Conservation (phyloP, 176 grass and related monocot genomes). For the Leersia perrieri region DNA sequence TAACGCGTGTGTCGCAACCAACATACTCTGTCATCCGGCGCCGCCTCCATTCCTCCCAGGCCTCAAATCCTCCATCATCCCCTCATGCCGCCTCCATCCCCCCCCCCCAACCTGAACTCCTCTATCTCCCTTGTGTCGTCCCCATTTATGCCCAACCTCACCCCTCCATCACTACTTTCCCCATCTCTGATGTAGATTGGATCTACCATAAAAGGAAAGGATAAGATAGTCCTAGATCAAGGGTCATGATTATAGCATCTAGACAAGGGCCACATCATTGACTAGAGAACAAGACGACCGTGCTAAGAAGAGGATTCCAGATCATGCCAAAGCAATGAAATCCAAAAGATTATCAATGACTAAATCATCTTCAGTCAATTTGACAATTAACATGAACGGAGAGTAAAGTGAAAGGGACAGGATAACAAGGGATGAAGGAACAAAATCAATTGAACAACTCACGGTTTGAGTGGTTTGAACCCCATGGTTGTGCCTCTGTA, state of each 20-base stretch:
- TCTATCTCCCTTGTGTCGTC: too few species aligned
- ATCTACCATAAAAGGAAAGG: background rate
- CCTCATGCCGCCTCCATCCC: background rate
- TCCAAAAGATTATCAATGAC: background rate
- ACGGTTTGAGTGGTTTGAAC: background rate
- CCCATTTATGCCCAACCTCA: too few species aligned
- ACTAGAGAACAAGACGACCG: too few species aligned
- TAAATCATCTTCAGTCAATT: background rate
- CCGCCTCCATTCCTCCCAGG: too few species aligned
- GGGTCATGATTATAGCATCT: background rate
- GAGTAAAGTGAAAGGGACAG: background rate
- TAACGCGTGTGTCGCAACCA: background rate
- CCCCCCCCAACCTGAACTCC: background rate
- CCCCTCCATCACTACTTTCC: background rate
- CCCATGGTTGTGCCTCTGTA: background rate
- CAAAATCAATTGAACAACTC: background rate
- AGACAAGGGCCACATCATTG: background rate
- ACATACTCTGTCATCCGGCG: background rate
- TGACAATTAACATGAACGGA: background rate
- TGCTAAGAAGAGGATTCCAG: background rate
- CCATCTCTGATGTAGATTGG: background rate
- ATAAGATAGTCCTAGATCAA: background rate
- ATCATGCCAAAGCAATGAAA: background rate
- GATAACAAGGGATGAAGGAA: background rate
- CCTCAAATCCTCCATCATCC: too few species aligned